Evolutionary conservation across 1,284 basidiomycete genomes (phyloP), one percentile per base, ranked within the genome.

Genomic region (Paramarasmius palmivorus): DNA sequence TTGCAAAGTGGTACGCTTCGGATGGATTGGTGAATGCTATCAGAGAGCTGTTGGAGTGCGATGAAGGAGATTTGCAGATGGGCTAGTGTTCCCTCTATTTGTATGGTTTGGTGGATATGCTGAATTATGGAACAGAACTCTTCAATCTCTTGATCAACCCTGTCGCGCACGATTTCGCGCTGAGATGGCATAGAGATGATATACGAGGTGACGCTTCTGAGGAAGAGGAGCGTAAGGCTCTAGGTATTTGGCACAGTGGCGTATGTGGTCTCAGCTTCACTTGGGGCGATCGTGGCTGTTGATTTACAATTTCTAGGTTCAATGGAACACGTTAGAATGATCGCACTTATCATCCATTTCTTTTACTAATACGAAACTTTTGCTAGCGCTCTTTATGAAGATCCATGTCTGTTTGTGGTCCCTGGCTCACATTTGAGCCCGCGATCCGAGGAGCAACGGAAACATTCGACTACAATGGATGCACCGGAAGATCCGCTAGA

Each of bases 101-200:
- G n/a, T n/a, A n/a, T n/a, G n/a, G n/a, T n/a, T n/a, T n/a, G n/a
- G n/a, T n/a, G n/a, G n/a, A n/a, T n/a, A n/a, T n/a, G n/a, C n/a
- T n/a, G n/a, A n/a, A 17, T 37, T 15, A 34, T 34, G 32, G 32
- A 42, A 40, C 63, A 91, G 90, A 93, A 64, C 69, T 92, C 20
- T 92, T 92, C 70, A 93, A 92, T 64, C 66, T 92, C 50, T 73
- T 93, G 49, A 86, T 93, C 57, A 90, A 92, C 65, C 91, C 90
- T 0, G 58, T 73, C 1, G 64, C 69, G 7, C 84, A 88, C 58
- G 76, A 84, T 44, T 93, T 93, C 64, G 87, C 90, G 0, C 73
- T 93, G 44, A 75, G 87, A 39, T 93, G 92, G 90, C 91, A 93
- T 67, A 78, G 91, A 2, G 92, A 93, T 61, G 91, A 92, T 67